Base-by-base conservation (phyloP, 2,329 filamentous ascomycete genomes). In the Phialophora macrospora region DNA sequence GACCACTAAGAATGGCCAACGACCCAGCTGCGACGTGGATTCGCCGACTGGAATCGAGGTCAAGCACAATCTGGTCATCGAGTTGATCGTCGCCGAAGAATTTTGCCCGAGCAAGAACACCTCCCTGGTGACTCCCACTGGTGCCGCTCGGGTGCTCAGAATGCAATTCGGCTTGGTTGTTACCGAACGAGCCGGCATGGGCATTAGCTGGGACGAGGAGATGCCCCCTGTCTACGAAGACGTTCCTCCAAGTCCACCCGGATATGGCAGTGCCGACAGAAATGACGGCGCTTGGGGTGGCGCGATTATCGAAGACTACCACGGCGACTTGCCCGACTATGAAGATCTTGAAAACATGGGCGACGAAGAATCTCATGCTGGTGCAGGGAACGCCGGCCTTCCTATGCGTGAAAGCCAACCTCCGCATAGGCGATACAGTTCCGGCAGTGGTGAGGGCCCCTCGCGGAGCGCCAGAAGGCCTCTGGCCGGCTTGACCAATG, bases 131-230 rank as follows among this genome's bases (percentile, higher is more conserved):
- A 93, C 92, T 0, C 92, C 93, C 57, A 97, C 94, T 0, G 94
- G 94, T 67, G 90, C 93, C 2, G 95, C 94, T 0, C 87, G 94
- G 69, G 94, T 98, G 60, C 83, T 99, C 67, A 87, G 94, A 70
- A 97, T 97, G 85, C 92, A 96, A 76, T 98, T 97, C 81, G 87
- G 86, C 73, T 84, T 95, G 60, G 82, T 88, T 64, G 84, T 98
- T 62, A 97, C 93, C 3, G 90, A 96, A 79, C 87, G 91, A 66
- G 86, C 87, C 22, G 94, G 94, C 20, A 85, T 97, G 75, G 93
- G 94, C 58, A 93, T 99, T 73, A 92, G 90, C 72, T 99, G 95
- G 94, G 94, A 98, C 72, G 94, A 97, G 79, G 94, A 99, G 81
- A 88, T 91, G 74, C 94, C 94, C 12, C 94, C 94, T 0, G 87